A percentile compares a stretch with the other conserved stretches of the same genome.
These are phyloP conservation scores for Melampsora allii-populina DNA, from an alignment of 1,284 basidiomycete species.

Conservation along the genomic window DNA sequence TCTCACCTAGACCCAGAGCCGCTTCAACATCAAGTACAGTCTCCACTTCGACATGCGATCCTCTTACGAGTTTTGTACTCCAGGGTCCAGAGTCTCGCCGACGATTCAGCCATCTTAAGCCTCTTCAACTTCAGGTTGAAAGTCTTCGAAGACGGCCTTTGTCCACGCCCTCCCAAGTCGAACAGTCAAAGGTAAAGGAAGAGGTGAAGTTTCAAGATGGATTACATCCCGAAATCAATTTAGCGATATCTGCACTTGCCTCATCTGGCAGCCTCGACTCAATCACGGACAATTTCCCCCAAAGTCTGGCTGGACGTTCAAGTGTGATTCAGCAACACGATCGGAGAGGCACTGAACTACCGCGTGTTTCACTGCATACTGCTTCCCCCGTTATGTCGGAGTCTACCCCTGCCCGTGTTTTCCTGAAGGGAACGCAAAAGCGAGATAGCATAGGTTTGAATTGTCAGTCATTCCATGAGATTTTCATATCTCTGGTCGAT, in stretches of 20 bases:
- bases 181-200: not conserved
- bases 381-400: not conserved
- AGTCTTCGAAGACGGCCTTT: not conserved
- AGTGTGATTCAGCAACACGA: not conserved
- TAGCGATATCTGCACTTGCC: not conserved
- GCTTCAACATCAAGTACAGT: not conserved
- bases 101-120: slow-evolving; percentile 2
- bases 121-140: not conserved
- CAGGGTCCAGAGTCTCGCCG: not conserved
- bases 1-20: not conserved
- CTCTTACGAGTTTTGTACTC: not conserved
- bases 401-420: not conserved
- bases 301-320: not conserved
- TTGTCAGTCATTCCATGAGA: not conserved
- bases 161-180: not conserved
- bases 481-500: not conserved
- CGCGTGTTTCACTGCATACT: not conserved
- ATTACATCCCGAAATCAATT: not conserved
- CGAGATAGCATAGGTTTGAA: not conserved
- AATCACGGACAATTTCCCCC: not conserved
- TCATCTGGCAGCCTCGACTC: not conserved
- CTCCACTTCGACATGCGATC: not conserved
- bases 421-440: not conserved
- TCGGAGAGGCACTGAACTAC: not conserved
- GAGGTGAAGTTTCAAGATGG: not conserved